These are phyloP conservation scores for Paecilomyces sp. DNA, from an alignment of 2,329 filamentous ascomycete species.

Conservation along the genomic window DNA sequence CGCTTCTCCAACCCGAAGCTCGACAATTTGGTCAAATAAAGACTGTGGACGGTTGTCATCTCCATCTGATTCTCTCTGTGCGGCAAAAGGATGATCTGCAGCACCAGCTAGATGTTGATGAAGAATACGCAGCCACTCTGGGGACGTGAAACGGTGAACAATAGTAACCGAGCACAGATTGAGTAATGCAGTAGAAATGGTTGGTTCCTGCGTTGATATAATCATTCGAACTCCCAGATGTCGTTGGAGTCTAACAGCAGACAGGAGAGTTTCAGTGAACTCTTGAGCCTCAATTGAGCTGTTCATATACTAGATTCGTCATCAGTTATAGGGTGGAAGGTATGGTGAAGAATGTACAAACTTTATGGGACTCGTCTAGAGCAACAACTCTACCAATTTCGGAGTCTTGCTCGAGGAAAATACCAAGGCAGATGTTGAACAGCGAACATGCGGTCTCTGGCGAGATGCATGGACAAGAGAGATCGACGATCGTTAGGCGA, in stretches of 20 bases:
- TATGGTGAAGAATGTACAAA: constrained; percentile 3
- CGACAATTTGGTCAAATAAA: not conserved
- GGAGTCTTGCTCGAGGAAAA: constrained; percentile 13
- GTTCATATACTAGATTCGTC: constrained; percentile 11
- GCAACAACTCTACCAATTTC: constrained; percentile 10
- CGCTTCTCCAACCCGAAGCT: not conserved
- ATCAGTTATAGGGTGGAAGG: not conserved
- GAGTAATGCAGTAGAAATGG: constrained; percentile 57
- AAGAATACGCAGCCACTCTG: constrained; percentile 46
- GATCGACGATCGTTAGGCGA: constrained; percentile 13
- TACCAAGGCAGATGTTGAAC: constrained; percentile 13
- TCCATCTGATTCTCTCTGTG: not conserved
- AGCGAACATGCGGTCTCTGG: constrained; percentile 13
- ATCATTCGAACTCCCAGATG: constrained; percentile 59
- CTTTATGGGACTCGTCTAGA: constrained; percentile 17
- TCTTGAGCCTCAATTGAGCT: constrained; percentile 5
- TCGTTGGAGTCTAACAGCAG: constrained; percentile 59
- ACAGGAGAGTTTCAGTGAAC: constrained; percentile 54
- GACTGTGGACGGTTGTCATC: not conserved
- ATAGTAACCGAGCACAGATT: constrained; percentile 62
- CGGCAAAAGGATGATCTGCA: not conserved
- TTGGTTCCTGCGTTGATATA: constrained; percentile 69
- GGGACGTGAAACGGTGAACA: constrained; percentile 63
- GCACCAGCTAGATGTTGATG: not conserved
- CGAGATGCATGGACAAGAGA: constrained; percentile 14